phyloP scores from a whole-genome alignment of 2,329 filamentous ascomycete species.

The Cryoendolithus antarcticus region DNA sequence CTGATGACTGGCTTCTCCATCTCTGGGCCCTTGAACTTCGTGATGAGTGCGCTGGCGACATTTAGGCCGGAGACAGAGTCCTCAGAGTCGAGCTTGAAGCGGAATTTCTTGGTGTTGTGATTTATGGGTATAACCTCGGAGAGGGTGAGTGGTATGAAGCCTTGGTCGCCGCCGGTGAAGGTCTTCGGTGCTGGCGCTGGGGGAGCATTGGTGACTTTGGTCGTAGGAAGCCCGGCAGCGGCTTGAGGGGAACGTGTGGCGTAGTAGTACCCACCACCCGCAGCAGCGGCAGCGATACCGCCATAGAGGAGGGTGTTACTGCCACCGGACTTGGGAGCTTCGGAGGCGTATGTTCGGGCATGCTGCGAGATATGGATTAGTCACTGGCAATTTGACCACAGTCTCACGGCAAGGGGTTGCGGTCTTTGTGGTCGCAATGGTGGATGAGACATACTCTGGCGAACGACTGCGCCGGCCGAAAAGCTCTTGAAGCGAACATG shows the following conservation, averaged over 20 bases:
- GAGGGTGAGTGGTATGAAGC: slow-evolving; percentile 71
- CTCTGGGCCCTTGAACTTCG: slow-evolving; percentile 77
- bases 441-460: slow-evolving; percentile 11
- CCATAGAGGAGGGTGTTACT: slow-evolving; percentile 50
- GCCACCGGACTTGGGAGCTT: slow-evolving; percentile 39
- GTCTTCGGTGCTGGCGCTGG: slow-evolving; percentile 34
- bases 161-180: slow-evolving; percentile 79
- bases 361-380: slow-evolving; percentile 33
- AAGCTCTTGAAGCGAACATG: slow-evolving; percentile 33
- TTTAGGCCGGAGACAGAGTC: slow-evolving; percentile 74
- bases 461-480: slow-evolving; percentile 30
- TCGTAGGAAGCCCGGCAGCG: slow-evolving; percentile 12
- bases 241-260: slow-evolving; percentile 22
- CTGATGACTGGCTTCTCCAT: slow-evolving; percentile 77
- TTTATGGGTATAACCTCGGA: slow-evolving; percentile 68
- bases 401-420: too few species aligned
- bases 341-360: slow-evolving; percentile 62
- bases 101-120: slow-evolving; percentile 87
- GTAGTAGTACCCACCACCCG: slow-evolving; percentile 46
- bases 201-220: slow-evolving; percentile 27
- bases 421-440: too few species aligned
- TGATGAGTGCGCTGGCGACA: slow-evolving; percentile 75
- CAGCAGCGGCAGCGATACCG: slow-evolving; percentile 45
- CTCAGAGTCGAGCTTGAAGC: slow-evolving; percentile 73
- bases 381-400: slow-evolving; percentile 1